Evolutionary conservation across 805 yeast species (phyloP).

Genomic region (Candida verbasci): DNA sequence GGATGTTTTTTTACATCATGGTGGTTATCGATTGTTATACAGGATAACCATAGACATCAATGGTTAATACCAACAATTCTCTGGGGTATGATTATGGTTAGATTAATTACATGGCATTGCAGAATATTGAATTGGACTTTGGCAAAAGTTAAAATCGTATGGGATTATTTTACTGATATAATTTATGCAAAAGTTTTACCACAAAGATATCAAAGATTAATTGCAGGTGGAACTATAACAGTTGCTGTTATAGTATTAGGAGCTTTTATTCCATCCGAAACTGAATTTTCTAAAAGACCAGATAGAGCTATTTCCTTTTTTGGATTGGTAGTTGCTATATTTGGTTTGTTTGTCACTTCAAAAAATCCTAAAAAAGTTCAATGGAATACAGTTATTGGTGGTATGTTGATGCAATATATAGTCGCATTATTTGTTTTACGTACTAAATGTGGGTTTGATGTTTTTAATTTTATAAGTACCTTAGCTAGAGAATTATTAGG

Average conservation of each 20-base stretch:
- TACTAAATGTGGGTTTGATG: slow-evolving; percentile 55
- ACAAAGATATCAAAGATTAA: slow-evolving; percentile 32
- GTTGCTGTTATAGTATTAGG: slow-evolving; percentile 49
- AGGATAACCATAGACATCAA: slow-evolving; percentile 42
- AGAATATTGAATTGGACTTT: slow-evolving; percentile 21
- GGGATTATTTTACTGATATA: slow-evolving; percentile 31
- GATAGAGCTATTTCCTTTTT: slow-evolving; percentile 58
- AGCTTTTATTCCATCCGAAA: slow-evolving; percentile 48
- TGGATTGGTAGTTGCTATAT: slow-evolving; percentile 47
- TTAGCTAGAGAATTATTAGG: slow-evolving; percentile 54
- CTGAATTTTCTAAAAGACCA: slow-evolving; percentile 39
- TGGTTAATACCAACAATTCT: slow-evolving; percentile 59
- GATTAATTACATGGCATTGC: slow-evolving; percentile 49
- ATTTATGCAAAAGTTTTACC: slow-evolving; percentile 39
- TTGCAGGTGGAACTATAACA: slow-evolving; percentile 42
- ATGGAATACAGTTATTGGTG: slow-evolving; percentile 60
- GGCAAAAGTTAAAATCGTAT: slow-evolving; percentile 15
- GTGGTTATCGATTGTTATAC: slow-evolving; percentile 55
- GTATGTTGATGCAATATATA: slow-evolving; percentile 56
- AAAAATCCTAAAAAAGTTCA: slow-evolving; percentile 40
- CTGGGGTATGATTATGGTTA: slow-evolving; percentile 46
- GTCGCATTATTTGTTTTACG: slow-evolving; percentile 58
- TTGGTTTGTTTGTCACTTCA: slow-evolving; percentile 42
- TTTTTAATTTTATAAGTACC: slow-evolving; percentile 56
- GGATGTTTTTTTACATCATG: slow-evolving; percentile 46